A percentile compares a stretch with the other conserved stretches of the same genome.
Evolutionary conservation across 495 filamentous ascomycete species (phyloP).

Genomic region (Cercophora scortea): DNA sequence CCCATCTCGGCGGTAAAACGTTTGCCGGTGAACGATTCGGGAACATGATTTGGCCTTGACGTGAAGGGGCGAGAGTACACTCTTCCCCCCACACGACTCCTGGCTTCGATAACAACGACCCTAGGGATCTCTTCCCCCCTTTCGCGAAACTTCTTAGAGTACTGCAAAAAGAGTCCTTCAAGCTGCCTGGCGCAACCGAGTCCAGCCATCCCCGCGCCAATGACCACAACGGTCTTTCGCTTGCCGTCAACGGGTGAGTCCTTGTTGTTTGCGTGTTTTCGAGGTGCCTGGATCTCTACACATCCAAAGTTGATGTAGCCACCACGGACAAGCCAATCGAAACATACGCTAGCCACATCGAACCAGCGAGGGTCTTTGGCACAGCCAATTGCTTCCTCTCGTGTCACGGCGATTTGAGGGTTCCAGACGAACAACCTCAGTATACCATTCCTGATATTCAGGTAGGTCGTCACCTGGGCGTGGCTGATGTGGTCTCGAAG

Average conservation of each 20-base stretch:
- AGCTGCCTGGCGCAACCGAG: conserved; percentile 89
- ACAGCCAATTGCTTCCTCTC: conserved; percentile 87
- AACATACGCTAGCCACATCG: conserved; percentile 77
- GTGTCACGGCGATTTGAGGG: conserved; percentile 75
- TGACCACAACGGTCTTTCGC: conserved; percentile 66
- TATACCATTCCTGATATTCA: conserved; percentile 96
- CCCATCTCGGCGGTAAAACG: conserved; percentile 90
- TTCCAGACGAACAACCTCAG: conserved; percentile 86
- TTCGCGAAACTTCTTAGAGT: conserved; percentile 54
- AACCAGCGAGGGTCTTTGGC: conserved; percentile 89
- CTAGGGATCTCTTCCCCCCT: conserved; percentile 57
- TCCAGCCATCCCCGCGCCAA: conserved; percentile 92
- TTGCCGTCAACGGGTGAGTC: conserved; percentile 27
- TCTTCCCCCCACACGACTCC: conserved; percentile 82
- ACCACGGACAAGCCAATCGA: conserved; percentile 82
- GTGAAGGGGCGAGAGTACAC: conserved; percentile 86
- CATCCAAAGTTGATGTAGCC: conserved; percentile 98
- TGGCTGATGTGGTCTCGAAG: conserved; percentile 76
- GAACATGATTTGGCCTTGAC: conserved; percentile 17
- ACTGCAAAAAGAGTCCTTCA: conserved; percentile 73
- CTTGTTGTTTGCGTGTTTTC: conserved; percentile 9
- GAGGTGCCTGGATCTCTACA: conserved; percentile 47
- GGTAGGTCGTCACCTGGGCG: conserved; percentile 86
- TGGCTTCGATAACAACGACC: conserved; percentile 79
- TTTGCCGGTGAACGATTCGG: conserved; percentile 39